Evolutionary conservation across 2,329 filamentous ascomycete genomes (phyloP).

Genomic region (Endoconidiophora polonica): DNA sequence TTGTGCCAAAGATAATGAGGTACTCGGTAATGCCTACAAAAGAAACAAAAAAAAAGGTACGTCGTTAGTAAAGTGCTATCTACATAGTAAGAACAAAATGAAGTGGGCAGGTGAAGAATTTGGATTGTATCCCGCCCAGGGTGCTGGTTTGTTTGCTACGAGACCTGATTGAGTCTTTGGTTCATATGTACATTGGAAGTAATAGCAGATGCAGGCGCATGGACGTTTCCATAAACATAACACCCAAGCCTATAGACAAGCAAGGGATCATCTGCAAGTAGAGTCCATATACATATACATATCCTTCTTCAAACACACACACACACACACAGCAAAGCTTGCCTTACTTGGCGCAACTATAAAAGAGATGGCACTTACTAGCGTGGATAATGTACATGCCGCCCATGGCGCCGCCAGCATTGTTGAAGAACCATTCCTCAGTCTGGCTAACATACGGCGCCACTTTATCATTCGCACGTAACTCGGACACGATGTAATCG

Average conservation of each 20-base stretch:
- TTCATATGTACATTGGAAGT: too few species aligned
- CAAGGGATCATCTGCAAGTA: too few species aligned
- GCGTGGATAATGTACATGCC: slow-evolving; percentile 83
- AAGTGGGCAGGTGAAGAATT: not conserved
- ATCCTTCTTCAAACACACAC: too few species aligned
- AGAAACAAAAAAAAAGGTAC: not conserved
- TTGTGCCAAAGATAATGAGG: slow-evolving; percentile 73
- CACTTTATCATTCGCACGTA: slow-evolving; percentile 32
- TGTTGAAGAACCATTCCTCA: slow-evolving; percentile 85
- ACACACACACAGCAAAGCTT: too few species aligned
- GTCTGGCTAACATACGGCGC: slow-evolving; percentile 45
- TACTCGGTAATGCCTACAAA: slow-evolving; percentile 61
- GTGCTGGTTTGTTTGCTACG: not conserved
- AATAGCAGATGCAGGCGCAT: too few species aligned
- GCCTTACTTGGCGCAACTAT: too few species aligned
- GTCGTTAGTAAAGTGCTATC: slow-evolving; percentile 4
- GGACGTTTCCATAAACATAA: too few species aligned
- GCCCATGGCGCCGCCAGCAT: slow-evolving; percentile 81
- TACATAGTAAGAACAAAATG: not conserved
- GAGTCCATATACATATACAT: too few species aligned
- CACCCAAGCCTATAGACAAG: too few species aligned
- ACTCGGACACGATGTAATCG: slow-evolving; percentile 50
- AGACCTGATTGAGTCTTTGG: too few species aligned
- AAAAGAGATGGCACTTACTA: slow-evolving; percentile 33
- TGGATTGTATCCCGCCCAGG: not conserved